phyloP scores from a whole-genome alignment of 2,329 filamentous ascomycete species.

The Cytospora paraplurivora region DNA sequence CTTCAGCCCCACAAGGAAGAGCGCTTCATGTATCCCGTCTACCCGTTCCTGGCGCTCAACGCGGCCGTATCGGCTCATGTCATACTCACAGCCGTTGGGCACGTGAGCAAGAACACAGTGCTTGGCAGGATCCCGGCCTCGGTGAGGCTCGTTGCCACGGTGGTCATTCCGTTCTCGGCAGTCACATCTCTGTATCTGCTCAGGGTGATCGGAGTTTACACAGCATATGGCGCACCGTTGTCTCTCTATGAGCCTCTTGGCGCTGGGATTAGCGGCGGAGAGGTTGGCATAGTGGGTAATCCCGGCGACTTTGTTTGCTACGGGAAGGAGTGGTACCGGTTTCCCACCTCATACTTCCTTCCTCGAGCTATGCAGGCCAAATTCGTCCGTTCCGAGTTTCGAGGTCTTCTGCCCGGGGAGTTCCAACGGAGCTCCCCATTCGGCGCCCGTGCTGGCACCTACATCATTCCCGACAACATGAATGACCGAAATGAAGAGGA shows the following conservation, averaged over 20 bases:
- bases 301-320: constrained; percentile 77
- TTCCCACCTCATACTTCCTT: constrained; percentile 89
- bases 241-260: constrained; percentile 70
- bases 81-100: constrained; percentile 73
- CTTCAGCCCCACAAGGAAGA: constrained; percentile 96
- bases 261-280: constrained; percentile 48
- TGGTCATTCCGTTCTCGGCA: constrained; percentile 57
- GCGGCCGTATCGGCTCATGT: constrained; percentile 84
- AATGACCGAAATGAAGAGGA: constrained; percentile 93
- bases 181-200: constrained; percentile 19
- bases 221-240: constrained; percentile 81
- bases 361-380: constrained; percentile 82
- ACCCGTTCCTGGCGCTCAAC: constrained; percentile 87
- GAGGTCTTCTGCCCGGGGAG: constrained; percentile 84
- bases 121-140: constrained; percentile 72
- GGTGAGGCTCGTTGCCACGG: constrained; percentile 69
- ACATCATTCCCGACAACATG: constrained; percentile 79
- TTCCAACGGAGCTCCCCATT: constrained; percentile 75
- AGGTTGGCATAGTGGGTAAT: constrained; percentile 49
- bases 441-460: constrained; percentile 80
- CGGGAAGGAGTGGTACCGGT: constrained; percentile 98
- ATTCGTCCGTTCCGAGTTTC: constrained; percentile 89
- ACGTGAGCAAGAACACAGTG: constrained; percentile 65
- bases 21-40: constrained; percentile 96
- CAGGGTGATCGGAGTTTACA: constrained; percentile 75